Evolutionary conservation across 164 flowering plant genomes (phyloP), one percentile per base, ranked within the genome.

Genomic region (Magnolia kwangsiensis): DNA sequence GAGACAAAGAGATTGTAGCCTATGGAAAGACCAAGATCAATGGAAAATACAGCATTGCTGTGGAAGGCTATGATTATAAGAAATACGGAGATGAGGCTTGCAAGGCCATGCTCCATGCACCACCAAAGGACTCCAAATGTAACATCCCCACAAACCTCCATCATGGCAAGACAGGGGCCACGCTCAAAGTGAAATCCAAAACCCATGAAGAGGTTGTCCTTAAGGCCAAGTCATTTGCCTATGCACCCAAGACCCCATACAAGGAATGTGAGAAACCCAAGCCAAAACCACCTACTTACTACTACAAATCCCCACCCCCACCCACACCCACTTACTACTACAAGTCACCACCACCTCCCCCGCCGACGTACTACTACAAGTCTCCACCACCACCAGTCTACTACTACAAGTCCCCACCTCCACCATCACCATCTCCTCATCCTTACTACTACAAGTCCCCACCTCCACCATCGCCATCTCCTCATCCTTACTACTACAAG

Each of bases 1-100:
- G 89, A 10, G 87, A 83, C 49, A 88, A 88, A 79, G n/a, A 81
- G 37, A 71, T 91, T 13, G 81, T 83, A 63, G 91, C 87, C 16
- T 91, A 86, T 77, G 96, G 93, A 5, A 84, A 74, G 74, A 90
- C 96, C 20, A 91, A 89, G 79, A 87, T 71, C 85, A 91, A 91
- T 55, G 96, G 93, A 2, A 90, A 88, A 80, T 91, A 71, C 83
- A 86, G 89, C 77, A 77, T 88, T 68, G 75, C 85, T 0, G 80
- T 91, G 24, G 81, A 87, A 18, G 90, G 87, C 8, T 91, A 81
- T 72, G 76, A 91, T n/a, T 91, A 87, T 50, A 76, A 23, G 11
- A 90, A 87, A 67, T 87, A 83, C 0, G 74, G 93, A 67, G 86
- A 72, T 14, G 69, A 85, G 81, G 89, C 87, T 0, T 91, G 96